Conservation (phyloP, 2,329 filamentous ascomycete genomes). For the Colletotrichum gloeosporioides region DNA sequence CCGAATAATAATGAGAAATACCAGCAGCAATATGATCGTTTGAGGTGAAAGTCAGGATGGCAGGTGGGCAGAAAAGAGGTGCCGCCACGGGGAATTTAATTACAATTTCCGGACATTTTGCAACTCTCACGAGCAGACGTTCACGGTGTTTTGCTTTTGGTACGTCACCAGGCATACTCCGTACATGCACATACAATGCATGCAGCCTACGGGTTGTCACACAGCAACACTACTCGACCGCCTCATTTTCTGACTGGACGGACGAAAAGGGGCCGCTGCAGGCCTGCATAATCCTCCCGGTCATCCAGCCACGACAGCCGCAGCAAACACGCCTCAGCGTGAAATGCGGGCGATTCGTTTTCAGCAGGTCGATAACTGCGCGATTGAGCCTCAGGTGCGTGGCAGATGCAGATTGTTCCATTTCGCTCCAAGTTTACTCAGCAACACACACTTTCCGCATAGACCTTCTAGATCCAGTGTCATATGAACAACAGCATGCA, state of each 20-base stretch:
- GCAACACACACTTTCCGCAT: neutral
- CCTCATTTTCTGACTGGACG: conserved; percentile 1
- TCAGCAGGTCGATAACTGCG: neutral
- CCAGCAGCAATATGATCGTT: neutral
- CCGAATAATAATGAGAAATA: neutral
- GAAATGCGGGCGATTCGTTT: neutral
- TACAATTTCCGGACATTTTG: neutral
- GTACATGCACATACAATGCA: neutral
- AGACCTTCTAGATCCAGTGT: neutral
- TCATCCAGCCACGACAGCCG: neutral
- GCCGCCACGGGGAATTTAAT: neutral
- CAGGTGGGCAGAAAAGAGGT: neutral
- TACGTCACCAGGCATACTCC: conserved; percentile 12
- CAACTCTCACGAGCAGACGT: neutral
- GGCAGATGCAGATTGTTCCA: neutral
- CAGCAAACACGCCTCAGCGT: neutral
- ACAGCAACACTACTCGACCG: conserved; percentile 1
- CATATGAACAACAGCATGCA: neutral
- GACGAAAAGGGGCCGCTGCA: neutral
- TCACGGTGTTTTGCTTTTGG: neutral
- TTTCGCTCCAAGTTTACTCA: neutral
- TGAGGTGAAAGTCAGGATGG: neutral
- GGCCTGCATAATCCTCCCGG: neutral
- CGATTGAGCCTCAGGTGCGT: neutral
- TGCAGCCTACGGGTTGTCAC: conserved; percentile 11